These are phyloP conservation scores for Venturia pyrina DNA, from an alignment of 2,329 filamentous ascomycete genomes.

Conservation along the genomic window DNA sequence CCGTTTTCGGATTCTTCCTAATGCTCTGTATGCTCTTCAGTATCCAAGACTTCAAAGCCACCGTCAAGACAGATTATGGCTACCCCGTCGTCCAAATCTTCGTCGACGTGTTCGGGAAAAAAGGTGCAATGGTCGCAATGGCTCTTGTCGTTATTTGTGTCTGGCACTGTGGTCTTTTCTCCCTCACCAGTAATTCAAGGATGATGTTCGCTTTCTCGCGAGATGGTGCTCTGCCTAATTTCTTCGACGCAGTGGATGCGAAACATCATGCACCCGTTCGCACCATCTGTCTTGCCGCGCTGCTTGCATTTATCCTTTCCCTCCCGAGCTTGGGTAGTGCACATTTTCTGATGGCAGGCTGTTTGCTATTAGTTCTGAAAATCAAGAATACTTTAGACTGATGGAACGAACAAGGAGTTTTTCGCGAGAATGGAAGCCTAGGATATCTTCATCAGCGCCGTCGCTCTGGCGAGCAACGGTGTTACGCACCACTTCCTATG, in stretches of 20 bases:
- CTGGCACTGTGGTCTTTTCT: constrained; percentile 52
- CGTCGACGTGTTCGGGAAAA: constrained; percentile 45
- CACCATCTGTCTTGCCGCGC: constrained; percentile 46
- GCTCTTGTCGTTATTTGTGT: constrained; percentile 48
- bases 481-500: constrained; percentile 43
- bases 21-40: constrained; percentile 47
- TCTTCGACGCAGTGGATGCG: constrained; percentile 45
- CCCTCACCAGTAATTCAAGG: constrained; percentile 45
- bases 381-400: not conserved
- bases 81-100: constrained; percentile 51
- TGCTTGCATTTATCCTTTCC: constrained; percentile 44
- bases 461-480: not conserved
- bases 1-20: constrained; percentile 51
- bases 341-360: constrained; percentile 50
- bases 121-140: constrained; percentile 47
- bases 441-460: not conserved
- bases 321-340: constrained; percentile 45
- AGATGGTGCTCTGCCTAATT: constrained; percentile 44
- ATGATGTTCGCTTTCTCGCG: constrained; percentile 52
- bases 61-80: constrained; percentile 29
- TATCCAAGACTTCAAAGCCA: constrained; percentile 46
- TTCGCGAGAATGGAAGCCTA: constrained; percentile 49
- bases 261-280: constrained; percentile 41
- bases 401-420: constrained; percentile 40
- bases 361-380: constrained; percentile 7